Base-by-base conservation (phyloP, 345 rosid species). In the Geranium rotundifolium region DNA sequence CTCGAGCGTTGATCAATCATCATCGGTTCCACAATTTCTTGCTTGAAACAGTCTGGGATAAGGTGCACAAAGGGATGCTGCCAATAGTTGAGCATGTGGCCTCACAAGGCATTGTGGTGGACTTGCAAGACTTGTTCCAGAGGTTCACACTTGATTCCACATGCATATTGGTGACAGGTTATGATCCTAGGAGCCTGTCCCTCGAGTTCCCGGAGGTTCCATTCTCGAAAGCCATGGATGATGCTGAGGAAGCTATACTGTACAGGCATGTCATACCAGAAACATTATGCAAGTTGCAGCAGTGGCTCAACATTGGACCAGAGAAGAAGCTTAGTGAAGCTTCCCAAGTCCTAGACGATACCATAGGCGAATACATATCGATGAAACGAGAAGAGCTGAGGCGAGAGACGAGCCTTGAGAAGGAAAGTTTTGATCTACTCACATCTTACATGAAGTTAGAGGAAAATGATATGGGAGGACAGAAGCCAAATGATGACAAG, bases 61-160 rank as follows among this genome's bases (percentile, higher is more conserved):
- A 79, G 70, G 59, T 84, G 56, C 67, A 71, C 55, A 66, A 79
- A 5, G 75, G 78, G 20, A 72, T 84, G 5, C 49, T 80, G 3
- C 77, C 83, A 17, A 62, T 84, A 20, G 73, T 84, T 7, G 81
- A 84, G 1, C 73, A 76, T 62, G 71, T 67, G 14, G 60, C 69
- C 23, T 19, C 70, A 17, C 60, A 74, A 55, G 72, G 70, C 3
- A 13, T 39, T 3, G 54, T 60, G 5, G 61, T 83, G 13, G 85
- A 83, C 57, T 29, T 85, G 8, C 76, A 83, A 71, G 83, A 73
- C 31, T 3, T 81, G 34, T 70, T 80, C 54, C 85, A 76, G 29
- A 75, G 81, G 57, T 79, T 79, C 60, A 70, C 83, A 2, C 74
- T 79, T 0, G 88, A 85, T 19, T 56, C 76, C 2, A 74, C 71